These are phyloP conservation scores for Mycena maculata DNA, from an alignment of 768 basidiomycete genomes.

Conservation along the genomic window DNA sequence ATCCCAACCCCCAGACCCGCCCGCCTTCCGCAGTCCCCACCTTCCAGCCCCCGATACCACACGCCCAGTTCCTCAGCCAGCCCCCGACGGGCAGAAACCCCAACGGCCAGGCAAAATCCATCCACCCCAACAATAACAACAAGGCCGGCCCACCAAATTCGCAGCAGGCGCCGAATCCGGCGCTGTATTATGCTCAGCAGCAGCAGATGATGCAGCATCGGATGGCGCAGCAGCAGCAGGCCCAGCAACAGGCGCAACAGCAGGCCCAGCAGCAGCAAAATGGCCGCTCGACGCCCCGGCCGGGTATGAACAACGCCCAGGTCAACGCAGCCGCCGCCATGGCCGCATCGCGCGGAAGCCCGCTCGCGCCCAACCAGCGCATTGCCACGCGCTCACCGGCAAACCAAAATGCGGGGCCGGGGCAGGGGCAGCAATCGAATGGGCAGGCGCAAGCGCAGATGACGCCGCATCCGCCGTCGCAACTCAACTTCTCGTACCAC, in stretches of 20 bases:
- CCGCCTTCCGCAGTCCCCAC: constrained; percentile 36
- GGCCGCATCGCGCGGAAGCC: constrained; percentile 33
- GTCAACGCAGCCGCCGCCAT: constrained; percentile 26
- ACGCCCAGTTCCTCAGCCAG: constrained; percentile 37
- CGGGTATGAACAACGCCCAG: constrained; percentile 22
- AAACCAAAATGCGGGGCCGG: background rate
- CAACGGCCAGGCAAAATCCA: constrained; percentile 22
- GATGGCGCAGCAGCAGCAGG: constrained; percentile 25
- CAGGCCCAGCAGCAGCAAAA: constrained; percentile 34
- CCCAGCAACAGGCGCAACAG: constrained; percentile 25
- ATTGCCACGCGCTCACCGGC: constrained; percentile 25
- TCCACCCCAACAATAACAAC: constrained; percentile 17
- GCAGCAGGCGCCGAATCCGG: constrained; percentile 8
- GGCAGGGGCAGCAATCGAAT: constrained; percentile 7
- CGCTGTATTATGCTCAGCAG: constrained; percentile 27
- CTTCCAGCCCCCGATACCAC: constrained; percentile 37
- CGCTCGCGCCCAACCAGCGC: constrained; percentile 23
- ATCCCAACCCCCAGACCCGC: constrained; percentile 32
- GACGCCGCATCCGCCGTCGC: constrained; percentile 13
- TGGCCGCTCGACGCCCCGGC: constrained; percentile 36
- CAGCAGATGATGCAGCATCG: constrained; percentile 21
- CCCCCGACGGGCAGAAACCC: constrained; percentile 34
- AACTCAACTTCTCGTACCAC: constrained; percentile 31
- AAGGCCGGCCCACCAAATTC: background rate
- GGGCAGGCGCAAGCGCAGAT: constrained; percentile 20